phyloP scores from a whole-genome alignment of 2,329 filamentous ascomycete genomes.

The Aspergillus sclerotialis region DNA sequence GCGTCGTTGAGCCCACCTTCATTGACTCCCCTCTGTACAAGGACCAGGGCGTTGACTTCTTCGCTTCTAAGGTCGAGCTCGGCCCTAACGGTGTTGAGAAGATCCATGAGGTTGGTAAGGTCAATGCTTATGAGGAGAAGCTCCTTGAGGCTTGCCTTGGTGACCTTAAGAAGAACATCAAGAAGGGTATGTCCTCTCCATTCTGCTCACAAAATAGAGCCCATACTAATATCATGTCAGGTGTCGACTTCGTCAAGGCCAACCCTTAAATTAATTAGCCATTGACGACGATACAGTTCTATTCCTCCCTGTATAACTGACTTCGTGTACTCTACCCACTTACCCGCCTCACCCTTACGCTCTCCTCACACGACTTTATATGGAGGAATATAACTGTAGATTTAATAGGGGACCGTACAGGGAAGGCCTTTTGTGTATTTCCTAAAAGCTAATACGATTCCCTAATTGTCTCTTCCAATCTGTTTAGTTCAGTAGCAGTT shows the following conservation, averaged over 20 bases:
- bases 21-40: slow-evolving; percentile 97
- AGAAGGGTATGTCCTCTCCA: slow-evolving; percentile 57
- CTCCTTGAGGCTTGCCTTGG: slow-evolving; percentile 77
- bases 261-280: slow-evolving; percentile 39
- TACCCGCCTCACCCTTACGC: slow-evolving; percentile 10
- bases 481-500: not conserved
- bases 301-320: slow-evolving; percentile 22
- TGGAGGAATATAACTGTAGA: slow-evolving; percentile 16
- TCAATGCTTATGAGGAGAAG: slow-evolving; percentile 81
- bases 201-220: no score
- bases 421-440: slow-evolving; percentile 6
- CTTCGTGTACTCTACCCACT: slow-evolving; percentile 7
- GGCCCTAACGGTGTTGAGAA: slow-evolving; percentile 94
- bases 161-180: slow-evolving; percentile 70
- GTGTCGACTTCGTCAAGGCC: slow-evolving; percentile 55
- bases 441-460: slow-evolving; percentile 3
- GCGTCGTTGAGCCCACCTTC: slow-evolving; percentile 91
- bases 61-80: slow-evolving; percentile 90
- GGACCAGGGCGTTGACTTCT: slow-evolving; percentile 96
- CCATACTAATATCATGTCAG: no score
- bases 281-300: slow-evolving; percentile 15
- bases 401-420: slow-evolving; percentile 2
- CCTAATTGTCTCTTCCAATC: not conserved
- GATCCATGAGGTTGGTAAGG: slow-evolving; percentile 78
- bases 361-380: slow-evolving; percentile 15